Base-by-base conservation (phyloP, 495 filamentous ascomycete species). In the Lasiosphaeris hirsuta region DNA sequence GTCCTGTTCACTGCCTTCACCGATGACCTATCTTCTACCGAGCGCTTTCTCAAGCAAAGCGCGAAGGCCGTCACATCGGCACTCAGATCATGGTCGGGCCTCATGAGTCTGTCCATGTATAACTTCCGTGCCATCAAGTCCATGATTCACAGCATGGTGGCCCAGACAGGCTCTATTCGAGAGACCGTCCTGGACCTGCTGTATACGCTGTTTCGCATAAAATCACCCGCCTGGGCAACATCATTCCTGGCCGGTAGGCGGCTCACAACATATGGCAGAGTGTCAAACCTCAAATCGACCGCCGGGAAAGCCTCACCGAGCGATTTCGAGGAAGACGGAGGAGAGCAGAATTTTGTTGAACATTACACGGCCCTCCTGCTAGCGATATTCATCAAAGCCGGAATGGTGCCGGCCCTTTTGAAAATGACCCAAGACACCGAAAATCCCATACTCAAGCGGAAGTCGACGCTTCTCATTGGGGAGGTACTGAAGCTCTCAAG, bases 201-300 rank as follows among this genome's bases (percentile, higher is more conserved):
- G 41, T 96, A 93, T 69, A 90, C 92, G 56, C 83, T 97, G 18
- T 79, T 98, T 57, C 86, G 91, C 42, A 96, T 98, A 67, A 97
- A 96, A 65, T 86, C 92, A 17, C 94, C 94, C 6, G 93, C 91
- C 0, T 98, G 95, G 95, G 93, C 93, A 23, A 90, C 90, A 0
- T 95, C 91, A 15, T 98, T 96, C 66, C 81, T 98, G 44, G 94
- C 95, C 38, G 94, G 95, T 7, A 82, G 94, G 60, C 79, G 95
- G 52, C 81, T 97, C 36, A 98, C 94, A 13, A 97, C 90, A 0
- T 97, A 97, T 69, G 92, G 91, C 13, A 82, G 95, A 63, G 92
- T 97, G 35, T 82, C 90, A 8, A 96, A 92, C 62, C 77, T 97
- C n/a, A 90, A 88, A 57, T 75, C 85, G 1, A 58, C 72, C 2